A percentile compares a stretch with the other conserved stretches of the same genome.
Evolutionary conservation across 495 filamentous ascomycete genomes (phyloP).

Genomic region (Penicillium herquei): DNA sequence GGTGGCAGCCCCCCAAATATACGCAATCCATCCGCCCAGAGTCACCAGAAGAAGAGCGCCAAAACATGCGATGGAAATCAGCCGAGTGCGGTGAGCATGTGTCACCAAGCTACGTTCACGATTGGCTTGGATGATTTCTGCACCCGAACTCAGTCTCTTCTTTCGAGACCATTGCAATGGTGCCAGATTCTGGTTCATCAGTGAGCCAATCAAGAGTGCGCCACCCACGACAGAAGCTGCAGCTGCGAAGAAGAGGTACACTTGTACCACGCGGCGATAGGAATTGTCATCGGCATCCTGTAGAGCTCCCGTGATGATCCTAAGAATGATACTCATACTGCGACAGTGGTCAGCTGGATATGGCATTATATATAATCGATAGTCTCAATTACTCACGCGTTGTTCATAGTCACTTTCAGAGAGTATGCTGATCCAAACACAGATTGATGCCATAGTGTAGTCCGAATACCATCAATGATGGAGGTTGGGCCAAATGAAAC

Average conservation of each 20-base stretch:
- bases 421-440: slow-evolving; percentile 46
- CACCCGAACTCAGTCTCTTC: slow-evolving; percentile 31
- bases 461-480: slow-evolving; percentile 46
- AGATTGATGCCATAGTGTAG: slow-evolving; percentile 42
- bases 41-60: slow-evolving; percentile 26
- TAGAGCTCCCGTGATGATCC: slow-evolving; percentile 42
- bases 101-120: slow-evolving; percentile 27
- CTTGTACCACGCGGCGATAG: slow-evolving; percentile 38
- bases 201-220: slow-evolving; percentile 26
- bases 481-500: slow-evolving; percentile 39
- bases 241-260: slow-evolving; percentile 39
- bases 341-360: slow-evolving; percentile 3
- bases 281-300: slow-evolving; percentile 43
- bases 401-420: slow-evolving; percentile 47
- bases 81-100: slow-evolving; percentile 17
- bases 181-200: slow-evolving; percentile 23
- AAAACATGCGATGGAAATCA: slow-evolving; percentile 33
- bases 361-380: neutral
- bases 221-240: slow-evolving; percentile 29
- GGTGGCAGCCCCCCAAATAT: slow-evolving; percentile 46
- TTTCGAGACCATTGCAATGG: slow-evolving; percentile 44
- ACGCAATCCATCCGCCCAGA: slow-evolving; percentile 39
- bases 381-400: slow-evolving; percentile 27
- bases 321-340: slow-evolving; percentile 46
- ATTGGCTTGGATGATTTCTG: slow-evolving; percentile 25